Base-by-base conservation (phyloP, 169 alveolate species). In the Cryptosporidium ubiquitum region DNA sequence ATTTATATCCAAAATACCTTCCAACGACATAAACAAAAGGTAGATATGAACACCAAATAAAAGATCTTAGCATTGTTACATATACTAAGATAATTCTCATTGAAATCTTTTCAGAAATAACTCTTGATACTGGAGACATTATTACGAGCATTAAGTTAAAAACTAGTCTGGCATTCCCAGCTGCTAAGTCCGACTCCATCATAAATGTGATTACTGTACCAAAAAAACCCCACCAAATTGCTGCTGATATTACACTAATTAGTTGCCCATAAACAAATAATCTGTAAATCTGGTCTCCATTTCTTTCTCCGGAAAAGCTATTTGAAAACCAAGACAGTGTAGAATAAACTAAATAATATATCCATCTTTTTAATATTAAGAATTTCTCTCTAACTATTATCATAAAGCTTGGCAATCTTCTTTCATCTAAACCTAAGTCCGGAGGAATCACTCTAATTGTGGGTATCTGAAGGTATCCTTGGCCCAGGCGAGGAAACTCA, bases 221-320 rank as follows among this genome's bases (percentile, higher is more conserved):
- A 52, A 74, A 74, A 35, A 74, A 55, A 1, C 86, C 86, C 86
- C 86, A 74, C 86, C 86, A 74, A n/a, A 74, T 58, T 37, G 71
- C 86, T 55, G 86, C 86, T 18, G 69, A 55, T 20, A 58, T 37
- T 12, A 74, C 86, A 74, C 70, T 74, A 26, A 58, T 35, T 40
- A 74, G 58, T 40, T 74, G 86, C 4, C 86, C 86, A 44, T 39
- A 74, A 12, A 74, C 71, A 74, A 51, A 74, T 4, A 61, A 74
- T 35, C 47, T 74, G 39, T 74, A 74, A 16, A 74, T 74, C 20
- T 37, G 51, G 35, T 52, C 86, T 5, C 37, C 86, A 57, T 33
- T 52, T 69, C 58, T 69, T 44, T 69, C 64, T n/a, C 84, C 42
- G 68, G 33, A 39, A 0, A 69, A 9, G 16, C 42, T 69, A 23